Evolutionary conservation across 1,284 basidiomycete genomes (phyloP), one percentile per base, ranked within the genome.

Genomic region (Leccinum solheimii): DNA sequence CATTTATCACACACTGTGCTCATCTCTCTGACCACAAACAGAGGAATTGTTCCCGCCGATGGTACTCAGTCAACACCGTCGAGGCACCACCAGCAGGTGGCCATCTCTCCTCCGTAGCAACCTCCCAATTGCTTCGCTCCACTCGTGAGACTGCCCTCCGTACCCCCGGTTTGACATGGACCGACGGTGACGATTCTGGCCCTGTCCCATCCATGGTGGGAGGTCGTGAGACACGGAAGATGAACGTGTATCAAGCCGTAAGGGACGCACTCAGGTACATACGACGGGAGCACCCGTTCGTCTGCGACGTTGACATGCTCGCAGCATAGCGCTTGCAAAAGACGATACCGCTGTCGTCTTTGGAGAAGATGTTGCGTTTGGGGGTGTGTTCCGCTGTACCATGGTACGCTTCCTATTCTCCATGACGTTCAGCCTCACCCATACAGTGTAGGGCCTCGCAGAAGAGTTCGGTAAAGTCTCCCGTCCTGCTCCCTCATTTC

Each of bases 351-450:
- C 95, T 0, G 87, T 95, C 10, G 87, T 97, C 0, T 97, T 98
- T 70, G 95, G 96, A n/a, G 94, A 87, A 73, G 94, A 97, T 67
- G 93, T 97, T 53, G 90, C 91, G 2, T 97, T 97, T 66, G 95
- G 95, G 16, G 95, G 95, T 6, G 95, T 97, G 3, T 97, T 98
- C 73, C 83, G 95, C 61, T 94, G 90, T 66, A 91, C 90, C 0
- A 90, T 91, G 90, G 88, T 89, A 64, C 62, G 26, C 80, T 54
- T 51, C 13, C 36, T 58, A 21, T 49, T 26, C 6, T 51, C 34
- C n/a, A 1, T 9, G 10, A 26, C 6, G 6, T 40, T 55, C 21
- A 53, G 43, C 57, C 63, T 62, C 16, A 64, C 26, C 9, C 45
- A 62, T 61, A 40, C 32, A 3, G 51, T 32, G 56, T 51, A 94